phyloP scores from a whole-genome alignment of 768 basidiomycete species.

The Termitomyces bulborhizus region DNA sequence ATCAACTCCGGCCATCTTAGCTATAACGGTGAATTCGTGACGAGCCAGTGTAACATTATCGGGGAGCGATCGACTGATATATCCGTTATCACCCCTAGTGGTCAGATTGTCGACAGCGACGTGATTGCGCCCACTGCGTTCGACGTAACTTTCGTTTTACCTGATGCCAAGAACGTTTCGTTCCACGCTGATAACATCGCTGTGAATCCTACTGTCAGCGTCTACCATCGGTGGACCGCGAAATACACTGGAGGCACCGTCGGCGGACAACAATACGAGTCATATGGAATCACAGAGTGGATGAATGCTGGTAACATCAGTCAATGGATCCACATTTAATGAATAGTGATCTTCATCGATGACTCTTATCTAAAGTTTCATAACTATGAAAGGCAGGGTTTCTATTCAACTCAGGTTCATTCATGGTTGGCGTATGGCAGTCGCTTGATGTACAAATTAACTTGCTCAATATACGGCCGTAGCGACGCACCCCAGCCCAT shows the following conservation, averaged over 20 bases:
- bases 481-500: too few species aligned
- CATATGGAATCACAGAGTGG: constrained; percentile 12
- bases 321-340: constrained; percentile 15
- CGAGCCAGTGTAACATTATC: constrained; percentile 12
- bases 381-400: not conserved
- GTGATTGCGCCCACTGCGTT: constrained; percentile 11
- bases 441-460: not conserved
- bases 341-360: constrained; percentile 23
- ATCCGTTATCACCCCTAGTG: constrained; percentile 8
- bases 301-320: constrained; percentile 11
- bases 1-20: constrained; percentile 13
- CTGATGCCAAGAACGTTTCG: constrained; percentile 4
- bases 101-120: constrained; percentile 4
- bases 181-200: constrained; percentile 12
- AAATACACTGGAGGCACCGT: constrained; percentile 10
- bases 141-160: constrained; percentile 9
- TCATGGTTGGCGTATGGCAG: too few species aligned
- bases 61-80: constrained; percentile 12
- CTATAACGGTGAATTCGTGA: constrained; percentile 9
- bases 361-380: not conserved
- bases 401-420: too few species aligned
- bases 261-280: constrained; percentile 2
- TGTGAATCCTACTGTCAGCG: constrained; percentile 9
- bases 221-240: constrained; percentile 13
- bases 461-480: too few species aligned